Base-by-base conservation (phyloP, 2,329 filamentous ascomycete genomes). In the Aureobasidium sp. region DNA sequence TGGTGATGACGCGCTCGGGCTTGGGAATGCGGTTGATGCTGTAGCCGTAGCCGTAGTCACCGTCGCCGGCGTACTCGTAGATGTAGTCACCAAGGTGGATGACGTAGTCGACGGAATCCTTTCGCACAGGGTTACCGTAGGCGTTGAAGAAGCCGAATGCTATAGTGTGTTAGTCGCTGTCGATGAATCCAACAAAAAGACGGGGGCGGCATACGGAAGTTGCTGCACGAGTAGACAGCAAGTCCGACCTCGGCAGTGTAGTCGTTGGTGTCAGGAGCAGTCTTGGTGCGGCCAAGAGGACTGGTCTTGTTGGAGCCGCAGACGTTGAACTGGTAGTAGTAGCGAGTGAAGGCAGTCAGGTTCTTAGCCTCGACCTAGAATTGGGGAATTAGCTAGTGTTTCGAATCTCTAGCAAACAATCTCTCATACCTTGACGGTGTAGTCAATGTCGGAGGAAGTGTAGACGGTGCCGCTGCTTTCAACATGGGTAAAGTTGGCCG, bases 361-460 rank as follows among this genome's bases (percentile, higher is more conserved):
- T 81, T 80, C 53, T 74, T 80, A 1, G 87, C 87, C 72, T 90
- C 87, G 15, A 89, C 82, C 80, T 86, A 58, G 17, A 25, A 3
- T 25, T 1, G 71, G 20, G 65, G 63, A 27, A 55, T 67, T 37
- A 68, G 62, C 44, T 53, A 14, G 1, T 15, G 31, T 12, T 17
- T n/a, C 31, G 52, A 8, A 22, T n/a, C 17, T 42, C 27, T 1
- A 20, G n/a, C 0, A 25, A 20, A 29, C 15, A 1, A n/a, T 31
- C 29, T 31, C 8, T 36, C 41, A 5, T 70, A 84, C 84, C 79
- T 90, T 90, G 64, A 90, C 77, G 0, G 88, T 91, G 70, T 86
- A 91, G 70, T 91, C 88, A 52, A 91, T 83, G 70, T 91, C 88
- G 0, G 83, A 87, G 39, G 82, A 88, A 0, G 88, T 91, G 69